Evolutionary conservation across 2,329 filamentous ascomycete species (phyloP).

Genomic region (Calonectria pauciramosa): DNA sequence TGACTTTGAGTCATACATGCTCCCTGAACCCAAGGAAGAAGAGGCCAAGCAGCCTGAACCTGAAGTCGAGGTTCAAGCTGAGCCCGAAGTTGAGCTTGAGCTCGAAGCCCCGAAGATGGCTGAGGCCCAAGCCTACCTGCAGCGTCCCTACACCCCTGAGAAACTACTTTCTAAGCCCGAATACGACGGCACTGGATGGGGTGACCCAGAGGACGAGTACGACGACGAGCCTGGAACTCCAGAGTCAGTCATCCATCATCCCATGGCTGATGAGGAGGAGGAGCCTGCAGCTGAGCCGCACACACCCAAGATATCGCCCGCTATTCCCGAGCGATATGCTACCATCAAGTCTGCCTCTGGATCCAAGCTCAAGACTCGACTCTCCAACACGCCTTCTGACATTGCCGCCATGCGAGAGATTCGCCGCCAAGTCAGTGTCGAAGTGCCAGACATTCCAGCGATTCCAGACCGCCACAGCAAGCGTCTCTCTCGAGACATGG

Average conservation of each 20-base stretch:
- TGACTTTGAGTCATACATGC: constrained; percentile 62
- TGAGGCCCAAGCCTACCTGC: constrained; percentile 52
- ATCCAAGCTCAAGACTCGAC: constrained; percentile 88
- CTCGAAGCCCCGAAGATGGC: constrained; percentile 49
- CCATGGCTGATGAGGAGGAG: constrained; percentile 59
- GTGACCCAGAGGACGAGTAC: constrained; percentile 64
- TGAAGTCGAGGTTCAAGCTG: constrained; percentile 43
- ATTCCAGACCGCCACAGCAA: constrained; percentile 73
- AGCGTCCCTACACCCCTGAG: constrained; percentile 65
- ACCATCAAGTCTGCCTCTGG: constrained; percentile 88
- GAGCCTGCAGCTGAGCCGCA: constrained; percentile 60
- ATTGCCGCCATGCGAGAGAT: constrained; percentile 87
- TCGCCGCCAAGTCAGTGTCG: constrained; percentile 86
- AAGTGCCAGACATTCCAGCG: constrained; percentile 71
- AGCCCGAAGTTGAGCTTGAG: constrained; percentile 37
- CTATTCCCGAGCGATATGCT: constrained; percentile 84
- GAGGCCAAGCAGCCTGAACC: constrained; percentile 49
- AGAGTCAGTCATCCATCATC: constrained; percentile 90
- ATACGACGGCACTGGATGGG: constrained; percentile 75
- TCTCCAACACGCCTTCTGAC: constrained; percentile 90
- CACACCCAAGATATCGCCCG: constrained; percentile 64
- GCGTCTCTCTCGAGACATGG: constrained; percentile 65
- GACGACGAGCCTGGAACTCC: constrained; percentile 80
- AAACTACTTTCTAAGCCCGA: constrained; percentile 69
- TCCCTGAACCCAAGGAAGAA: constrained; percentile 54